Conservation (phyloP, 2,329 filamentous ascomycete species). For the Onygena corvina region DNA sequence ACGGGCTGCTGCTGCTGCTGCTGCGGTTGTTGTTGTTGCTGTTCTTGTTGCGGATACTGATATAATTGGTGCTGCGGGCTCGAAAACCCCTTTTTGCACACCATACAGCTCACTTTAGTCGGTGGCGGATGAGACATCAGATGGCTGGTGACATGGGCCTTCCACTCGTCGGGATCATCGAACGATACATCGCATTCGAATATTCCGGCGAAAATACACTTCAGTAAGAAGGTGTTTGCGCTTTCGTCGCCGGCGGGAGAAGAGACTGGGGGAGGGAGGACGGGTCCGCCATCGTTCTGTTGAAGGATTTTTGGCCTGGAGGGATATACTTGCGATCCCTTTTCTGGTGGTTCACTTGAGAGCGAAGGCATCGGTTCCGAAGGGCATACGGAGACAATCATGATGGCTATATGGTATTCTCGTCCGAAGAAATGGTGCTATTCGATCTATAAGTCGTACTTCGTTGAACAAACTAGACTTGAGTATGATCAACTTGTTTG, state of each 20-base stretch:
- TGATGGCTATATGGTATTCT: neutral
- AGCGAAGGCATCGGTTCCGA: neutral
- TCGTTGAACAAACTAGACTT: neutral
- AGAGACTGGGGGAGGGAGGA: neutral
- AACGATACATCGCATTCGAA: slow-evolving; percentile 34
- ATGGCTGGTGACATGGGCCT: slow-evolving; percentile 35
- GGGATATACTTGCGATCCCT: neutral
- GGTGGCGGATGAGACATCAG: slow-evolving; percentile 33
- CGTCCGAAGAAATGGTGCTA: neutral
- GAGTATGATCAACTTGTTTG: neutral
- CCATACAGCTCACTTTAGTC: slow-evolving; percentile 32
- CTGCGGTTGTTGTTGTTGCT: neutral
- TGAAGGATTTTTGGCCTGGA: slow-evolving; percentile 1
- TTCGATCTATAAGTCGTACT: neutral
- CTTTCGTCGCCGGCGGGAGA: neutral
- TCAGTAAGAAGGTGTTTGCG: neutral
- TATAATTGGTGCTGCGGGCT: slow-evolving; percentile 14
- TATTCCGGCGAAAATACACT: slow-evolving; percentile 34
- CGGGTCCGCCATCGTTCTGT: neutral
- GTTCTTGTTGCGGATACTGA: neutral
- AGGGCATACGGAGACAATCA: slow-evolving; percentile 1
- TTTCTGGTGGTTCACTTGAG: neutral
- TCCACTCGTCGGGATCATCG: slow-evolving; percentile 30
- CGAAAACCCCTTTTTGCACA: slow-evolving; percentile 25
- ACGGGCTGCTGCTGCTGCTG: neutral